Conservation (phyloP, 495 filamentous ascomycete genomes). For the Aspergillus conjunctus region DNA sequence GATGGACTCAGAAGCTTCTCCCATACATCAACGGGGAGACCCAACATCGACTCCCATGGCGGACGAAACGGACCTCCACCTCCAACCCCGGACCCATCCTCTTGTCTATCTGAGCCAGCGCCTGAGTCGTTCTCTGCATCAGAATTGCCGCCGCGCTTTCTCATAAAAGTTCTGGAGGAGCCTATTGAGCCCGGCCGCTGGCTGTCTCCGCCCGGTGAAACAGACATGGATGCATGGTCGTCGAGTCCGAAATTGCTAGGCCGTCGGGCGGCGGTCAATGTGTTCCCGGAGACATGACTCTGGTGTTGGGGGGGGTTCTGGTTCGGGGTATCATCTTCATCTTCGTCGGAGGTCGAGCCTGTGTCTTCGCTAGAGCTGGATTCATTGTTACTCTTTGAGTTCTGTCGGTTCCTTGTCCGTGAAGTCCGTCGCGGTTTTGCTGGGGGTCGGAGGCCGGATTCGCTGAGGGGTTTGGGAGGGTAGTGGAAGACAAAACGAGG, state of each 20-base stretch:
- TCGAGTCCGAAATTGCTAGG: slow-evolving; percentile 45
- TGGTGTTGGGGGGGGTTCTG: slow-evolving; percentile 12
- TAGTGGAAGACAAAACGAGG: slow-evolving; percentile 92
- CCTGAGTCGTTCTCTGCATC: slow-evolving; percentile 49
- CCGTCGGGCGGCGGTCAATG: slow-evolving; percentile 32
- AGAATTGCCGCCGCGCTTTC: slow-evolving; percentile 40
- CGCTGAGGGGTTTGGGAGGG: slow-evolving; percentile 62
- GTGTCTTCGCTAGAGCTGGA: slow-evolving; percentile 51
- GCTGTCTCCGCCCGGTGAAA: slow-evolving; percentile 37
- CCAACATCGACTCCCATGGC: slow-evolving; percentile 78
- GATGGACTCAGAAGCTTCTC: slow-evolving; percentile 82
- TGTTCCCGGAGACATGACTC: slow-evolving; percentile 26
- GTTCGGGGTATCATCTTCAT: slow-evolving; percentile 47
- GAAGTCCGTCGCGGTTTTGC: slow-evolving; percentile 40
- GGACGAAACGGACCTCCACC: slow-evolving; percentile 44
- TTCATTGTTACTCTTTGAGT: slow-evolving; percentile 37
- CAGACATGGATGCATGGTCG: slow-evolving; percentile 32
- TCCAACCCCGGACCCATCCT: slow-evolving; percentile 50
- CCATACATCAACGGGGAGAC: slow-evolving; percentile 74
- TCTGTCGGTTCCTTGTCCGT: slow-evolving; percentile 30
- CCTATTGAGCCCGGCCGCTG: slow-evolving; percentile 47
- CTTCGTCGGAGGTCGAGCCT: slow-evolving; percentile 51
- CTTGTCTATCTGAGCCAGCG: slow-evolving; percentile 47
- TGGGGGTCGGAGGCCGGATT: slow-evolving; percentile 41
- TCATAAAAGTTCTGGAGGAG: slow-evolving; percentile 42